phyloP scores from a whole-genome alignment of 2,329 filamentous ascomycete species.

The Ramularia endophylla region DNA sequence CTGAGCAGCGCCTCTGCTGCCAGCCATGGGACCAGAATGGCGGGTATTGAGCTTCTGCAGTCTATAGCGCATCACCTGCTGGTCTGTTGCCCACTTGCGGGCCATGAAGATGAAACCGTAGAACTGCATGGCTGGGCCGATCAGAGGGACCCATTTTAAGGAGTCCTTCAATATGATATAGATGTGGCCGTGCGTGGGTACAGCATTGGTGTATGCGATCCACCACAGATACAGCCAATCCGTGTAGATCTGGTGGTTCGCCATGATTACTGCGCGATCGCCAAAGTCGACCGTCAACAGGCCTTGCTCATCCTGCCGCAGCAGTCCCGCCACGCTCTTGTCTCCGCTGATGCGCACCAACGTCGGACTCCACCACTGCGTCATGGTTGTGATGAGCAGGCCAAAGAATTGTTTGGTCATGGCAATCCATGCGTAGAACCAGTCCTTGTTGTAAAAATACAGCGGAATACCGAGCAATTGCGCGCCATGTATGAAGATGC shows the following conservation, averaged over 20 bases:
- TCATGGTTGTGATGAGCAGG: conserved; percentile 69
- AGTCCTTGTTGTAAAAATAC: conserved; percentile 66
- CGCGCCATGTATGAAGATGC: conserved; percentile 50
- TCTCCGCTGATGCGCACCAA: conserved; percentile 77
- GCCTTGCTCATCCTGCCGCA: conserved; percentile 62
- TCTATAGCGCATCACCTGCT: conserved; percentile 66
- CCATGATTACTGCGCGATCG: conserved; percentile 72
- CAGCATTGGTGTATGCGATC: conserved; percentile 65
- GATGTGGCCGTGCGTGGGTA: conserved; percentile 71
- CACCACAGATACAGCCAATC: conserved; percentile 96
- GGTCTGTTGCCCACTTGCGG: conserved; percentile 80
- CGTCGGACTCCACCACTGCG: conserved; percentile 77
- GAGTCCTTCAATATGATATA: conserved; percentile 90
- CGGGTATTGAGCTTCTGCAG: conserved; percentile 61
- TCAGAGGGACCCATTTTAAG: conserved; percentile 72
- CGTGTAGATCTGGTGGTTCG: conserved; percentile 71
- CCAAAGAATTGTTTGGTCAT: conserved; percentile 82
- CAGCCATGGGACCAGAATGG: conserved; percentile 34
- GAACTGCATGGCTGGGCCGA: conserved; percentile 78
- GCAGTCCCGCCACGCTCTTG: conserved; percentile 68
- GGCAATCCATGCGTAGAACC: conserved; percentile 80
- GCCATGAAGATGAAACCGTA: conserved; percentile 90
- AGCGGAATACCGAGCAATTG: conserved; percentile 69
- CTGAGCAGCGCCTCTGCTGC: conserved; percentile 21
- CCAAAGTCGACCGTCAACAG: conserved; percentile 71